Evolutionary conservation across 2,329 filamentous ascomycete genomes (phyloP), one percentile per base, ranked within the genome.

Genomic region (Pyrenophora seminiperda): DNA sequence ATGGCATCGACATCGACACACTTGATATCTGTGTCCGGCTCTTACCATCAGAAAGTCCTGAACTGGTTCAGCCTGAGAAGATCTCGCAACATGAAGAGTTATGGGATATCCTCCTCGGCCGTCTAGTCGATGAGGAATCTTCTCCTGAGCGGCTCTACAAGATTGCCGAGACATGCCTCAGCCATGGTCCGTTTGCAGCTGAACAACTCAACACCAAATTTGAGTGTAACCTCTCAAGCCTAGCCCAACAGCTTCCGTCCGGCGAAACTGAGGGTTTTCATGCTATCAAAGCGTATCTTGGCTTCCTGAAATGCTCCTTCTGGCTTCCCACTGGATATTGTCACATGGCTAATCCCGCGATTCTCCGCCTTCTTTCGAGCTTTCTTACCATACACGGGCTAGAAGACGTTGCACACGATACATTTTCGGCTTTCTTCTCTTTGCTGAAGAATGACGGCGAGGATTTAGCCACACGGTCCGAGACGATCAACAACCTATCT

Each of bases 251-350:
- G 10, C 20, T 54, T 9, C 43, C 41, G 3, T 10, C 19, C 13
- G 30, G 18, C 5, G 11, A 18, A 13, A n/a, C 4, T 14, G 20
- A 5, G 19, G 40, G 4, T 31, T 32, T 41, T 20, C 19, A 29
- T 10, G 29, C 11, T 53, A 27, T 47, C 38, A 33, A 50, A 32
- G 51, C 57, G 1, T 66, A 65, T 45, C 42, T 71, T 9, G 53
- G 43, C 5, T 68, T 72, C 29, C 47, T 72, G 18, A 68, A 67
- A 45, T 62, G 59, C 49, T 71, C 65, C 3, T 71, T 62, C 43
- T 71, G 66, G 68, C 56, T 68, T 5, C 59, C 67, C 2, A 29
- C 42, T 2, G 42, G 50, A 7, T 46, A 47, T 19, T 38, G 50
- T 11, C 66, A 70, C 31, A 58, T 62, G 24, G 47, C 70, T 10